Evolutionary conservation across 495 filamentous ascomycete species (phyloP).

Genomic region (Trichoderma gamsii): DNA sequence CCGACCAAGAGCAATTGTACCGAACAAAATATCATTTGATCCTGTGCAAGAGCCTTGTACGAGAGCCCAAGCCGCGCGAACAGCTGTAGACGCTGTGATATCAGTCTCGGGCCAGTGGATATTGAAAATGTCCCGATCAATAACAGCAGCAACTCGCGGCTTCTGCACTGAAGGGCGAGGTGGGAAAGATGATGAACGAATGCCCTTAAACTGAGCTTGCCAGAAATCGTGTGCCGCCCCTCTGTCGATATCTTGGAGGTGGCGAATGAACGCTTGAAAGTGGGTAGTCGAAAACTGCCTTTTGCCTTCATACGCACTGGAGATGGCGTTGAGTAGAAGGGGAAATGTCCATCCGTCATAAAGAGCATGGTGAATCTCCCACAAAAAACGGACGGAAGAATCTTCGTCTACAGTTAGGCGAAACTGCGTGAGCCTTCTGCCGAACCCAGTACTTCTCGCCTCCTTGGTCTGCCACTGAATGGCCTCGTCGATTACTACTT

Average conservation of each 20-base stretch:
- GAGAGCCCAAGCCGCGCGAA: slow-evolving; percentile 51
- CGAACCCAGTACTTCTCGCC: not conserved
- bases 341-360: slow-evolving; percentile 18
- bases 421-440: not conserved
- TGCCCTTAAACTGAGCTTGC: not conserved
- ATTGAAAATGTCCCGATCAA: not conserved
- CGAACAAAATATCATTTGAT: slow-evolving; percentile 29
- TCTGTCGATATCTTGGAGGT: not conserved
- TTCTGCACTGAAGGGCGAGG: not conserved
- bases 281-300: not conserved
- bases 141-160: not conserved
- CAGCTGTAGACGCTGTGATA: slow-evolving; percentile 42
- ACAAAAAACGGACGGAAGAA: not conserved
- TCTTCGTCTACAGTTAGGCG: not conserved
- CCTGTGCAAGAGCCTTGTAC: slow-evolving; percentile 19
- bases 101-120: too few relatives aligned
- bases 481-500: not conserved
- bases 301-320: not conserved
- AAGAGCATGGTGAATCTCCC: slow-evolving; percentile 18
- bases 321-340: not conserved
- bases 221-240: too few relatives aligned
- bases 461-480: not conserved
- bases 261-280: not conserved
- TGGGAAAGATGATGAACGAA: too few relatives aligned
- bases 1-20: slow-evolving; percentile 43